Conservation (phyloP, 2,329 filamentous ascomycete genomes). For the Curvularia spicifera region DNA sequence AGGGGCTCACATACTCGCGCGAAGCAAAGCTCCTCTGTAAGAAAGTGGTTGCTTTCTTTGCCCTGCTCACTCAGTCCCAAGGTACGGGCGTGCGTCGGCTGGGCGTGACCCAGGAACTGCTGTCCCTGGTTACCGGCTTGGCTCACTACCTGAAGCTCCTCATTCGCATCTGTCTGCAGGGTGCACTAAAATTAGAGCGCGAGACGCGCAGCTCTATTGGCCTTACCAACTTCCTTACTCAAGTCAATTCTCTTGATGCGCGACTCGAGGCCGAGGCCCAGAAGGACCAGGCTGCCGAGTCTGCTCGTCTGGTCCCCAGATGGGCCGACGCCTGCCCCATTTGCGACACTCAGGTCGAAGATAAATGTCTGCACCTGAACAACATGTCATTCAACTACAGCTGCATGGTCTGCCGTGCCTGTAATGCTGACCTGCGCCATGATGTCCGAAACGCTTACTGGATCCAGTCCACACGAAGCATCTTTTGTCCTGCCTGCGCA, state of each 20-base stretch:
- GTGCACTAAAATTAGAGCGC: conserved; percentile 86
- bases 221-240: conserved; percentile 80
- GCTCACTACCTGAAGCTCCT: conserved; percentile 97
- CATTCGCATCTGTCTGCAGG: conserved; percentile 95
- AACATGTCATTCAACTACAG: conserved; percentile 82
- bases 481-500: conserved; percentile 75
- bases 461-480: conserved; percentile 69
- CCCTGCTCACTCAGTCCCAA: conserved; percentile 90
- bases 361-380: conserved; percentile 81
- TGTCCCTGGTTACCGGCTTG: conserved; percentile 94
- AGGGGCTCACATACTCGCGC: conserved; percentile 87
- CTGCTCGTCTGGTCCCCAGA: conserved; percentile 53
- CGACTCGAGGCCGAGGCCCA: conserved; percentile 47
- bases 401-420: conserved; percentile 75
- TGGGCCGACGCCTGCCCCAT: conserved; percentile 76
- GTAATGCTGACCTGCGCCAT: conserved; percentile 73
- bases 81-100: conserved; percentile 88
- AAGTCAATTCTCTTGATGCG: conserved; percentile 79
- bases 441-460: conserved; percentile 73
- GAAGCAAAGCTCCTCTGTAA: conserved; percentile 99
- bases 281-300: conserved; percentile 51
- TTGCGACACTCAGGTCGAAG: conserved; percentile 89
- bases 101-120: conserved; percentile 94
- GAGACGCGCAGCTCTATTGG: conserved; percentile 77
- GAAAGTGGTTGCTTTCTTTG: conserved; percentile 98